These are phyloP conservation scores for Hevea brasiliensis DNA, from an alignment of 345 rosid species.

Conservation along the genomic window DNA sequence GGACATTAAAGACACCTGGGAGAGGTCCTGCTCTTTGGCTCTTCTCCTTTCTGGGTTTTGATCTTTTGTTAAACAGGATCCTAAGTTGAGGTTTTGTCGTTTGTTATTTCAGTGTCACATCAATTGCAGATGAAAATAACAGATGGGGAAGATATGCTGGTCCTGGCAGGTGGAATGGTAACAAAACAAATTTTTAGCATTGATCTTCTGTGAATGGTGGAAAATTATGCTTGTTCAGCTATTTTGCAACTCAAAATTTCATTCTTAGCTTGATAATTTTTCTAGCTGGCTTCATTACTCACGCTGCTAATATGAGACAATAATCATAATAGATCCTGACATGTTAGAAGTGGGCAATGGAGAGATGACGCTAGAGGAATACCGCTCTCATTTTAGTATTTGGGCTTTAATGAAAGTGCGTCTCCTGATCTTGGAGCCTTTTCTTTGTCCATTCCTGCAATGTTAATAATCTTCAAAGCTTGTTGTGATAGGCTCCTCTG, in stretches of 20 bases:
- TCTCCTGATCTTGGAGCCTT: background rate
- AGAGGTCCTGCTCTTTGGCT: conserved; percentile 6
- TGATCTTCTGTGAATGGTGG: no score
- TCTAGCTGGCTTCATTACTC: no score
- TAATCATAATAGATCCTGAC: conserved; percentile 27
- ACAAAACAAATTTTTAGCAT: background rate
- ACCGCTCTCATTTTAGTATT: conserved; percentile 31
- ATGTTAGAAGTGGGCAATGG: conserved; percentile 37
- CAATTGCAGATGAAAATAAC: conserved; percentile 24
- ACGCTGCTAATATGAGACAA: background rate
- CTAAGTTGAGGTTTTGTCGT: background rate
- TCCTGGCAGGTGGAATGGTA: conserved; percentile 35
- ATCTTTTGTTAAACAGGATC: background rate
- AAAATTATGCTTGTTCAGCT: no score
- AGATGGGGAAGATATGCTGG: conserved; percentile 26
- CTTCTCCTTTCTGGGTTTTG: no score
- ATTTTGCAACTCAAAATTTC: no score
- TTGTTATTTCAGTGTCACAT: conserved; percentile 12
- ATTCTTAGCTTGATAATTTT: no score
- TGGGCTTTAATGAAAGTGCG: conserved; percentile 34
- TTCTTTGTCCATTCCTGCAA: background rate
- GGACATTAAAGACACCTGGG: conserved; percentile 28
- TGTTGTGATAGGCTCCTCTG: conserved; percentile 25
- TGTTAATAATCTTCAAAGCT: background rate
- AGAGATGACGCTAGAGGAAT: conserved; percentile 29